A percentile compares a stretch with the other conserved stretches of the same genome.
Conservation (phyloP, 345 rosid genomes). For the Tarenaya hassleriana region DNA sequence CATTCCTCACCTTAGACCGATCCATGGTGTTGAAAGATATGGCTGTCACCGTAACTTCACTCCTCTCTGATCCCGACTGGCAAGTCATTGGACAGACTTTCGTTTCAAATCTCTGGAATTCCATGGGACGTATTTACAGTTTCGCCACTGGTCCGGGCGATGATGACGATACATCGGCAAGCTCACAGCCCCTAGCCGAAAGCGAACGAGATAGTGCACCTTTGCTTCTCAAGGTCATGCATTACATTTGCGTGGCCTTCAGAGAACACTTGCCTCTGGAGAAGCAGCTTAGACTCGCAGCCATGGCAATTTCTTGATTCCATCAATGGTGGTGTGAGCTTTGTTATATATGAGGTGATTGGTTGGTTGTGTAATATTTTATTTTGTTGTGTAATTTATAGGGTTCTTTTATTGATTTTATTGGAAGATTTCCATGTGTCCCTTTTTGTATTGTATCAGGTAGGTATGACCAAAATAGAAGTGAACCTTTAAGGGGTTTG, state of each 20-base stretch:
- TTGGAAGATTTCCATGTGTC: no score
- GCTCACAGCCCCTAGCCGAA: constrained; percentile 32
- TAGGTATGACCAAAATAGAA: no score
- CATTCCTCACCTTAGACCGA: constrained; percentile 58
- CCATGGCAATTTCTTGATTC: constrained; percentile 35
- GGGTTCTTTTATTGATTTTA: no score
- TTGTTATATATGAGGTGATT: no score
- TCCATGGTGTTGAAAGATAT: constrained; percentile 52
- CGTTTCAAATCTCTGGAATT: constrained; percentile 44
- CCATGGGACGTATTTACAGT: constrained; percentile 53
- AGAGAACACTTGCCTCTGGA: constrained; percentile 60
- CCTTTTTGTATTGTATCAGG: no score
- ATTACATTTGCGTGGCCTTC: constrained; percentile 43
- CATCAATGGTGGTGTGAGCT: not conserved
- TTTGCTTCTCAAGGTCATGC: constrained; percentile 46
- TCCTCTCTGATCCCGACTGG: constrained; percentile 55
- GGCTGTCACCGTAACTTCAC: constrained; percentile 61
- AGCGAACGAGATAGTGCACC: constrained; percentile 40
- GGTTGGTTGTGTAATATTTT: no score
- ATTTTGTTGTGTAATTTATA: no score
- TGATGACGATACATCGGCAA: no score
- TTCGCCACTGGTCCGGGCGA: constrained; percentile 32
- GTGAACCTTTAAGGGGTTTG: no score
- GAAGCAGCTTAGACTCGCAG: constrained; percentile 63
- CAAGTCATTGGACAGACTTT: constrained; percentile 47